These are phyloP conservation scores for Tuber borchii DNA, from an alignment of 495 filamentous ascomycete species.

Conservation along the genomic window DNA sequence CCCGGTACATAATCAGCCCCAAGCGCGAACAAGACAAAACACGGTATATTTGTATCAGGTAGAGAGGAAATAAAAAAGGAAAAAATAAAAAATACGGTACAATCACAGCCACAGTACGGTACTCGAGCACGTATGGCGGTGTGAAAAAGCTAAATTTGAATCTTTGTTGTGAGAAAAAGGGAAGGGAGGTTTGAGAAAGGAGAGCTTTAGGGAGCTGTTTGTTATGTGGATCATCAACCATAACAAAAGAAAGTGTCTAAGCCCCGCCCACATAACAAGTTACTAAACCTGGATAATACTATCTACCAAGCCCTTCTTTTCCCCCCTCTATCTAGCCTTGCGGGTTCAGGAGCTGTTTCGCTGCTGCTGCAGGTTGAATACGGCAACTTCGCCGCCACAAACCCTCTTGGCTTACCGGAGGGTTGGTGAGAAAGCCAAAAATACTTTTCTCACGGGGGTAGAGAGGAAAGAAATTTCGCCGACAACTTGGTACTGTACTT, in stretches of 20 bases:
- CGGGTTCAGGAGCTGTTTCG: background rate
- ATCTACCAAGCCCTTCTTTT: background rate
- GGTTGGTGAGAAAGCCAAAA: background rate
- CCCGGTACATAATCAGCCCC: background rate
- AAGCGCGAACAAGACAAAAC: background rate
- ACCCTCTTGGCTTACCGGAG: background rate
- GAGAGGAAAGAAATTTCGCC: background rate
- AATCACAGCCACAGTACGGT: background rate
- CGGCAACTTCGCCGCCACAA: background rate
- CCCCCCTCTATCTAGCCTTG: background rate
- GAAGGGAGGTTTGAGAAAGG: background rate
- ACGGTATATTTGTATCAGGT: background rate
- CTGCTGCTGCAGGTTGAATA: background rate
- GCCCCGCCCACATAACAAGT: background rate
- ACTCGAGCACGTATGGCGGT: background rate
- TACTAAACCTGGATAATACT: background rate
- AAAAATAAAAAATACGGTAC: background rate
- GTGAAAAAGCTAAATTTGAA: background rate
- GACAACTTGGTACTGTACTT: background rate
- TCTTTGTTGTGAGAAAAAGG: background rate
- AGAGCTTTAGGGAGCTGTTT: background rate
- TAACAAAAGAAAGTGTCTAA: background rate
- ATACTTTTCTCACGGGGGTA: background rate
- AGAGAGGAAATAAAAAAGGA: too few relatives aligned
- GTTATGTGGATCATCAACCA: background rate